These are phyloP conservation scores for Rhizoclosmatium sp. DNA, from an alignment of 192 early-diverging fungal genomes.

Conservation along the genomic window DNA sequence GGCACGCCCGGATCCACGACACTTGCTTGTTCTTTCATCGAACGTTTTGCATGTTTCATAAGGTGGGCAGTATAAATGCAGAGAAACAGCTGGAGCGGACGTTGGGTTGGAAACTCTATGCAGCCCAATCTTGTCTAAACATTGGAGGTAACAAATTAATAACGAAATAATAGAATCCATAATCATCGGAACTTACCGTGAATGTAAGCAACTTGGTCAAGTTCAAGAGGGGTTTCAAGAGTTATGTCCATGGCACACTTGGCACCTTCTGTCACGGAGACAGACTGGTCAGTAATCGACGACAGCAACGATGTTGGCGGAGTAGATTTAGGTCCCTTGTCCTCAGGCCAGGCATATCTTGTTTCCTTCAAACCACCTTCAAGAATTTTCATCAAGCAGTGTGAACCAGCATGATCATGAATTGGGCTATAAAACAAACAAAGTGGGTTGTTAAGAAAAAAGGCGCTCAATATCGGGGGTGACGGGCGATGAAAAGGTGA, in stretches of 20 bases:
- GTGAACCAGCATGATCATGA: slow-evolving; percentile 88
- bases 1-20: slow-evolving; percentile 64
- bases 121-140: slow-evolving; percentile 78
- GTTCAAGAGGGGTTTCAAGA: slow-evolving; percentile 50
- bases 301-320: slow-evolving; percentile 31
- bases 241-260: slow-evolving; percentile 33
- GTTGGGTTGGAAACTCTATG: slow-evolving; percentile 82
- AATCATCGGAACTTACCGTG: slow-evolving; percentile 57
- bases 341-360: slow-evolving; percentile 76
- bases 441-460: neutral
- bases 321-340: slow-evolving; percentile 30
- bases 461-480: slow-evolving; percentile 5
- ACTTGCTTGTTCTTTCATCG: slow-evolving; percentile 75
- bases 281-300: slow-evolving; percentile 22
- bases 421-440: slow-evolving; percentile 67
- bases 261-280: neutral
- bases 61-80: slow-evolving; percentile 92
- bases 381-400: slow-evolving; percentile 93
- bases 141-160: neutral
- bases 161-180: neutral
- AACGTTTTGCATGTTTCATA: slow-evolving; percentile 85
- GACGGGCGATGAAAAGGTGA: slow-evolving; percentile 19
- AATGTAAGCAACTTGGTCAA: slow-evolving; percentile 84
- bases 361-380: slow-evolving; percentile 83
- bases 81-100: slow-evolving; percentile 71